These are phyloP conservation scores for Eimeria acervulina DNA, from an alignment of 169 alveolate genomes.

Conservation along the genomic window DNA sequence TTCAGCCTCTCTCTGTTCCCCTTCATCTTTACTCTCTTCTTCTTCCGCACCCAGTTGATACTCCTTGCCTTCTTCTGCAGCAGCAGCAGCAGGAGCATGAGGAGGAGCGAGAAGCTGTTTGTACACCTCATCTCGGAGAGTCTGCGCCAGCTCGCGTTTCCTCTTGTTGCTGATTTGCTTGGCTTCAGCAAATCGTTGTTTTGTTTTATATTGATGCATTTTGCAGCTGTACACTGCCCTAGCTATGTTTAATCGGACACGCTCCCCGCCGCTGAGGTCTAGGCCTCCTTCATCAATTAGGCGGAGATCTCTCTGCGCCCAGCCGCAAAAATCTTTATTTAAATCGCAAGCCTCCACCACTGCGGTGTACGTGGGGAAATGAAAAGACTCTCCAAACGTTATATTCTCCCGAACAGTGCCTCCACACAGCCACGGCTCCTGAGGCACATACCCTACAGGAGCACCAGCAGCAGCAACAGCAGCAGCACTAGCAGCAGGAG, in stretches of 20 bases:
- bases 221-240: slow-evolving; percentile 90
- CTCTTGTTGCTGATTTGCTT: not conserved
- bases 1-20: not conserved
- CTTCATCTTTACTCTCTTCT: not conserved
- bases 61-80: not conserved
- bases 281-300: slow-evolving; percentile 93
- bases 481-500: not conserved
- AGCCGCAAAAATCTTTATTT: slow-evolving; percentile 86
- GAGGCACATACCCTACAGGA: slow-evolving; percentile 89
- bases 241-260: slow-evolving; percentile 93
- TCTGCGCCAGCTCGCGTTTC: not conserved
- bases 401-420: slow-evolving; percentile 91
- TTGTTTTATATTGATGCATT: too few species aligned
- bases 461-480: slow-evolving; percentile 28
- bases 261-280: slow-evolving; percentile 94
- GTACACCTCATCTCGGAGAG: not conserved
- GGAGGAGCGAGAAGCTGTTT: too few species aligned
- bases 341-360: slow-evolving; percentile 87
- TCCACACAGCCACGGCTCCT: slow-evolving; percentile 91
- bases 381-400: slow-evolving; percentile 88
- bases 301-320: slow-evolving; percentile 89
- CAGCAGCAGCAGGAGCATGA: not conserved
- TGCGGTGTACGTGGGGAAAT: slow-evolving; percentile 80
- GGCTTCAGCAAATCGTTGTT: not conserved
- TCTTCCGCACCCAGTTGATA: not conserved